A percentile compares a stretch with the other conserved stretches of the same genome.
Evolutionary conservation across 2,329 filamentous ascomycete species (phyloP).

Genomic region (Zopfia rhizophila): DNA sequence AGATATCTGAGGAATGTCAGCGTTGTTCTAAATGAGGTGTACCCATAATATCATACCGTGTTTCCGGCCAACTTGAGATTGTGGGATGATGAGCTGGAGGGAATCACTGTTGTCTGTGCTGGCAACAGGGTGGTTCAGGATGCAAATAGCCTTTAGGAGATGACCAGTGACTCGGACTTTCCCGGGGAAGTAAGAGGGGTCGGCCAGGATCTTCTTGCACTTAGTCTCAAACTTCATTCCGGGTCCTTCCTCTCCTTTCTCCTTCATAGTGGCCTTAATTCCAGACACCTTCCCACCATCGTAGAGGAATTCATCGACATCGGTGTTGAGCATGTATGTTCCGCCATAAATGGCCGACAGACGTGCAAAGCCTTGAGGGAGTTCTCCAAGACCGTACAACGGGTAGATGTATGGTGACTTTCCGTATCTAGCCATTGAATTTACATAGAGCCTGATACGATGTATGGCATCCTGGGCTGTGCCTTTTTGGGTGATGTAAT

Average conservation of each 20-base stretch:
- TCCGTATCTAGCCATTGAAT: constrained; percentile 96
- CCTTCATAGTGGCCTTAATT: constrained; percentile 97
- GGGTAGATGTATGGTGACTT: constrained; percentile 99
- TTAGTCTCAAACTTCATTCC: constrained; percentile 95
- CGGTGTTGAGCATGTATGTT: constrained; percentile 99
- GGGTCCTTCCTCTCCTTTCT: constrained; percentile 76
- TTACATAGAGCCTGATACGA: constrained; percentile 94
- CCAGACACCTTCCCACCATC: constrained; percentile 87
- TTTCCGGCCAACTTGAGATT: constrained; percentile 96
- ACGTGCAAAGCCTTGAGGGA: constrained; percentile 96
- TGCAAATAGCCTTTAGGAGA: constrained; percentile 95
- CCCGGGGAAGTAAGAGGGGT: constrained; percentile 94
- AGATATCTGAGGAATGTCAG: constrained; percentile 74
- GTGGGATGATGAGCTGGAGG: constrained; percentile 94
- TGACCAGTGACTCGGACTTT: constrained; percentile 91
- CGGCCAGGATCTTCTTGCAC: constrained; percentile 93
- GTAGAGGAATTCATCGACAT: constrained; percentile 88
- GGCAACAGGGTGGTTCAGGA: constrained; percentile 92
- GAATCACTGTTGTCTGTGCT: constrained; percentile 92
- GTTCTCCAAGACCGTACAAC: constrained; percentile 94
- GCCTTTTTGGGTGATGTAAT: constrained; percentile 80
- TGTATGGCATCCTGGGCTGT: constrained; percentile 85
- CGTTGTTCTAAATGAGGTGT: background rate
- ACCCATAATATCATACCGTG: constrained; percentile 72
- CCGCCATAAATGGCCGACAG: constrained; percentile 98